These are phyloP conservation scores for Talaromyces sp. DNA, from an alignment of 2,329 filamentous ascomycete species.

Conservation along the genomic window DNA sequence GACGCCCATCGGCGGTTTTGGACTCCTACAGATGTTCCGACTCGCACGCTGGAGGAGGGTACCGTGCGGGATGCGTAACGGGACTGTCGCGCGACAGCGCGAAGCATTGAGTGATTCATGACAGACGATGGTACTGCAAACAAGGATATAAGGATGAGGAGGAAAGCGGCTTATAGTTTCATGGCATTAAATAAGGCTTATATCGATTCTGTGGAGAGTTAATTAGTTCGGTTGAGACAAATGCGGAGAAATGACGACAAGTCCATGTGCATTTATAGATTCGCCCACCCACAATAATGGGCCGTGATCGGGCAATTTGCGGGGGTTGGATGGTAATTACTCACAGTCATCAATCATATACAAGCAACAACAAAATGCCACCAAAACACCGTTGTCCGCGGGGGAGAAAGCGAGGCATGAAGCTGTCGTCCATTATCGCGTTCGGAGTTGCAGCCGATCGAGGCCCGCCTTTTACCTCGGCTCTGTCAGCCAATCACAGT, in stretches of 20 bases:
- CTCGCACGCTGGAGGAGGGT: constrained; percentile 16
- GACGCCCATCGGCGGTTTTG: constrained; percentile 24
- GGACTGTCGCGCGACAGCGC: constrained; percentile 25
- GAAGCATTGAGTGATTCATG: constrained; percentile 30
- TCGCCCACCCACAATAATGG: not conserved
- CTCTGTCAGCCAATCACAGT: not conserved
- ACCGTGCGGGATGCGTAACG: not conserved
- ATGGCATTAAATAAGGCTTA: not conserved
- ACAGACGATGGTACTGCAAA: not conserved
- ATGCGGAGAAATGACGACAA: not conserved
- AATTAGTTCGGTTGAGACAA: not conserved
- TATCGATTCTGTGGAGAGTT: not conserved
- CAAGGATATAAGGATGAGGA: not conserved
- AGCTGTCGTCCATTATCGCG: too few species aligned
- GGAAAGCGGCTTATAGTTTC: not conserved
- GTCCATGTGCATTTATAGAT: not conserved
- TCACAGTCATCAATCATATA: not conserved
- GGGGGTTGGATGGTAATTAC: not conserved
- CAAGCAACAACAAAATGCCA: not conserved
- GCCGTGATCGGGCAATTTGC: not conserved
- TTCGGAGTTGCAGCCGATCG: not conserved
- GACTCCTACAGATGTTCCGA: constrained; percentile 12
- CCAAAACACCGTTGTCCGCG: not conserved
- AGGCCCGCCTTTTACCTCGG: not conserved
- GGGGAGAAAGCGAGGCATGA: not conserved